phyloP scores from a whole-genome alignment of 306 rosid genomes.

The Hippophae rhamnoides region DNA sequence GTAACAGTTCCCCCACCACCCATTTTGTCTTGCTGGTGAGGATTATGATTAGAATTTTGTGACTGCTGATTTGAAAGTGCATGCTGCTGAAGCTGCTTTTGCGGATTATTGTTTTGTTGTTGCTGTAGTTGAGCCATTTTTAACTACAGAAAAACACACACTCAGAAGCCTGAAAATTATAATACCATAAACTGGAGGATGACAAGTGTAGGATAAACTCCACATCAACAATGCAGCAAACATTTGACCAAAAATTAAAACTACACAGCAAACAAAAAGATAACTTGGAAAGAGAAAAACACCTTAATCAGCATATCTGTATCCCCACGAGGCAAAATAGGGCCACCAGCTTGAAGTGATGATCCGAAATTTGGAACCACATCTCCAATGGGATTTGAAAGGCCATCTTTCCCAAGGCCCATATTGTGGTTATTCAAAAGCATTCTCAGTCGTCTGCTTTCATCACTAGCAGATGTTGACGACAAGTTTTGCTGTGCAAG shows the following conservation, averaged over 20 bases:
- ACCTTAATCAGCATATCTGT: slow-evolving; percentile 81
- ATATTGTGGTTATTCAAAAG: slow-evolving; percentile 54
- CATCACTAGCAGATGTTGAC: slow-evolving; percentile 75
- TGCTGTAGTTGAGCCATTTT: slow-evolving; percentile 85
- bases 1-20: slow-evolving; percentile 71
- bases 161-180: slow-evolving; percentile 18
- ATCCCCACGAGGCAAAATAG: slow-evolving; percentile 73
- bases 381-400: slow-evolving; percentile 73
- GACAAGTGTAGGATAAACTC: neutral
- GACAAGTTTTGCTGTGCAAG: slow-evolving; percentile 89
- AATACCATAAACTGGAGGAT: slow-evolving; percentile 1
- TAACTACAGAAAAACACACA: slow-evolving; percentile 37
- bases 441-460: slow-evolving; percentile 77
- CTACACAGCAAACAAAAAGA: slow-evolving; percentile 4
- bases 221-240: neutral
- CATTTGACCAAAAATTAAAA: too few relatives aligned
- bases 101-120: slow-evolving; percentile 37
- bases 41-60: slow-evolving; percentile 61
- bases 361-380: slow-evolving; percentile 73
- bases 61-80: slow-evolving; percentile 80
- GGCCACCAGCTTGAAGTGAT: slow-evolving; percentile 71
- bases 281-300: slow-evolving; percentile 6
- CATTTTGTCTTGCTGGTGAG: slow-evolving; percentile 87
- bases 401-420: slow-evolving; percentile 59
- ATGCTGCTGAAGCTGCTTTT: slow-evolving; percentile 74